Evolutionary conservation across 2,329 filamentous ascomycete species (phyloP), one percentile per base, ranked within the genome.

Genomic region (Sarocladium strictum): DNA sequence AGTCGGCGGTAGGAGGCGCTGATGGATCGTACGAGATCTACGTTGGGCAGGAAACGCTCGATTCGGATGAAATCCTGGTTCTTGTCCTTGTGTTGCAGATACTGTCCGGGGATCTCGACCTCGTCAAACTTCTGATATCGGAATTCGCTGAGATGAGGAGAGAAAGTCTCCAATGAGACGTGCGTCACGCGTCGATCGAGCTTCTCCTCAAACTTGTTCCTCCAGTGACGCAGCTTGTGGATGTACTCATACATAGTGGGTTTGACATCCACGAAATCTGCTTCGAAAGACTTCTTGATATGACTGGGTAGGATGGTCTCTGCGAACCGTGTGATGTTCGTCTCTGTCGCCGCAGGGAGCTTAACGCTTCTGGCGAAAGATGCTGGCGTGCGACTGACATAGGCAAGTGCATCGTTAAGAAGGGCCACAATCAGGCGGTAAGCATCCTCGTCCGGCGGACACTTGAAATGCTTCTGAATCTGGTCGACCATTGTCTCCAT

Each of bases 401-500:
- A 97, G 26, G 90, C 90, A 53, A 99, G 74, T 0, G 90, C 94
- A 69, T 99, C 94, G 67, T 99, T 99, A 21, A 99, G 82, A 11
- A 99, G 76, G 2, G 94, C 95, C n/a, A 97, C 93, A 60, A 99
- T 99, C 15, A 99, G 79, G 51, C 94, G 83, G 70, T 97, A 97
- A 2, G 94, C 95, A 73, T 99, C 94, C 69, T 99, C 94, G 64
- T 99, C 94, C 0, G 93, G 93, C 14, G 93, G 93, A 64, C 94
- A 97, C 73, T 99, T 99, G 81, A 99, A 99, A 72, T 97, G 88
- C 77, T 97, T 97, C 69, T 94, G 89, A 56, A 99, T 96, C 71
- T 97, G 93, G 67, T 99, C 94, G 27, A 97, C 92, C 91, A 97
- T 99, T 0, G 93, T 96, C 74, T 99, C 94, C 94, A 99, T 97